Evolutionary conservation across 2,329 filamentous ascomycete species (phyloP).

Genomic region (Cadophora luteo-olivacea): DNA sequence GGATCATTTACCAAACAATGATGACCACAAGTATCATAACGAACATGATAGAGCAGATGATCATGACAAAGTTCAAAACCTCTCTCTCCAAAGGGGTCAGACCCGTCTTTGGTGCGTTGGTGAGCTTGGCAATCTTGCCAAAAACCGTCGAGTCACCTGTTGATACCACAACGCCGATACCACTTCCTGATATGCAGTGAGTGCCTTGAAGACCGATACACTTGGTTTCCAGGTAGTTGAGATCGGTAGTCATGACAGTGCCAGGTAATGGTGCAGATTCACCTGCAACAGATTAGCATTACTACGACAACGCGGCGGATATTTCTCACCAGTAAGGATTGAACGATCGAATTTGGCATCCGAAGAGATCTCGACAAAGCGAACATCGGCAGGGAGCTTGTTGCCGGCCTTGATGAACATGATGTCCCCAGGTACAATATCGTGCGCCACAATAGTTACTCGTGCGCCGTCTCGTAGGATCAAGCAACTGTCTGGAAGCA

Average conservation of each 20-base stretch:
- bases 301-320: background rate
- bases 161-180: slow-evolving; percentile 70
- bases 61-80: slow-evolving; percentile 73
- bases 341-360: slow-evolving; percentile 77
- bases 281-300: slow-evolving; percentile 47
- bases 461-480: slow-evolving; percentile 65
- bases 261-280: slow-evolving; percentile 71
- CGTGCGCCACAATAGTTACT: slow-evolving; percentile 56
- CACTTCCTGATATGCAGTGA: slow-evolving; percentile 74
- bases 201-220: slow-evolving; percentile 82
- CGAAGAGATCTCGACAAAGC: slow-evolving; percentile 70
- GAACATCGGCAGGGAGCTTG: slow-evolving; percentile 76
- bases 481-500: slow-evolving; percentile 77
- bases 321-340: slow-evolving; percentile 66
- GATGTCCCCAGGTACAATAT: slow-evolving; percentile 76
- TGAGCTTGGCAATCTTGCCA: slow-evolving; percentile 75
- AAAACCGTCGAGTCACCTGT: slow-evolving; percentile 79
- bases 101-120: slow-evolving; percentile 70
- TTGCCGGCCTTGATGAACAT: slow-evolving; percentile 73
- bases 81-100: slow-evolving; percentile 76
- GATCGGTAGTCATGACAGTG: slow-evolving; percentile 69
- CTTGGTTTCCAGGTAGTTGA: slow-evolving; percentile 78
- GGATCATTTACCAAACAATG: slow-evolving; percentile 63
- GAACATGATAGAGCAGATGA: slow-evolving; percentile 73
- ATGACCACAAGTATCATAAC: slow-evolving; percentile 69